phyloP scores from a whole-genome alignment of 768 basidiomycete species.

The Collybia sp. region DNA sequence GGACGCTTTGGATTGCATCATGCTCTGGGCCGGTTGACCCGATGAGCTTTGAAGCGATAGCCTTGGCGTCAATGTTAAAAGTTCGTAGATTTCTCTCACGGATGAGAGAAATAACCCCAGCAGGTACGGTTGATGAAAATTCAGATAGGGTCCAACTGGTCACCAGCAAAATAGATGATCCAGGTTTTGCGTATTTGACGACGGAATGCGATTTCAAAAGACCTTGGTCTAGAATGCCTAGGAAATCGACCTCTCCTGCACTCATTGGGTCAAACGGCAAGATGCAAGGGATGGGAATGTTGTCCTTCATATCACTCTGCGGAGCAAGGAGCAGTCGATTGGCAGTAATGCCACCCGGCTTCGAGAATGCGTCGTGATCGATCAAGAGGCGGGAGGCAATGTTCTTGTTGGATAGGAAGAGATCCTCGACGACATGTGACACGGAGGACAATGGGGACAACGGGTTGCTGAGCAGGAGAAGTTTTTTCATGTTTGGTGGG shows the following conservation, averaged over 20 bases:
- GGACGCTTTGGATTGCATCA: slow-evolving; percentile 46
- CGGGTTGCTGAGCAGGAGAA: slow-evolving; percentile 64
- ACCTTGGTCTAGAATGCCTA: slow-evolving; percentile 69
- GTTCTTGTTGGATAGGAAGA: slow-evolving; percentile 47
- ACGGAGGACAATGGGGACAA: slow-evolving; percentile 50
- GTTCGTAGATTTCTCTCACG: slow-evolving; percentile 48
- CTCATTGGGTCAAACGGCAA: slow-evolving; percentile 51
- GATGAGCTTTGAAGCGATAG: slow-evolving; percentile 39
- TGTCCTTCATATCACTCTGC: slow-evolving; percentile 27
- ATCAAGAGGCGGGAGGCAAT: slow-evolving; percentile 59
- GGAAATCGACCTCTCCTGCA: slow-evolving; percentile 57
- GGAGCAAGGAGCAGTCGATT: slow-evolving; percentile 66
- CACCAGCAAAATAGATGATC: slow-evolving; percentile 68
- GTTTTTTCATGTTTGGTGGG: slow-evolving; percentile 47
- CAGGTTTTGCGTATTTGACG: slow-evolving; percentile 58
- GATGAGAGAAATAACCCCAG: slow-evolving; percentile 41
- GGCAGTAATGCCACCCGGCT: slow-evolving; percentile 63
- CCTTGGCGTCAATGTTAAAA: slow-evolving; percentile 56
- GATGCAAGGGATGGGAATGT: slow-evolving; percentile 48
- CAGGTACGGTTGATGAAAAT: slow-evolving; percentile 60
- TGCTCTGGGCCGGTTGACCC: slow-evolving; percentile 26
- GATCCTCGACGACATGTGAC: slow-evolving; percentile 50
- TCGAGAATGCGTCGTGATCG: slow-evolving; percentile 73
- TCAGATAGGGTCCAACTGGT: slow-evolving; percentile 78
- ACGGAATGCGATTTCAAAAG: slow-evolving; percentile 78